A percentile compares a stretch with the other conserved stretches of the same genome.
Conservation (phyloP, 2,329 filamentous ascomycete species). For the Fusarium begoniae region DNA sequence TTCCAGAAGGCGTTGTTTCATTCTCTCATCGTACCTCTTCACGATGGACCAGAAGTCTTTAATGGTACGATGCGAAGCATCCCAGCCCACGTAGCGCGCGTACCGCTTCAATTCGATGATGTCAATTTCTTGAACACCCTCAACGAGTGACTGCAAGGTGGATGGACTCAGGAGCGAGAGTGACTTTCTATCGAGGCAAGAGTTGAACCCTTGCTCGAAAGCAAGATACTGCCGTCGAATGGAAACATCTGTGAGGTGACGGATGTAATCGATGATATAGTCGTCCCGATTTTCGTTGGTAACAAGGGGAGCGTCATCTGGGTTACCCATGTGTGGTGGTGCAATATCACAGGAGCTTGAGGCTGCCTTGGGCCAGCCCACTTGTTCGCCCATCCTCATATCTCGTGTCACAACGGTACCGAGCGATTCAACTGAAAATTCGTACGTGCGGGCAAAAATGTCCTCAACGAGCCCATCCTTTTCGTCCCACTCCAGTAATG, state of each 20-base stretch:
- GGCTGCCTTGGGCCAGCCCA: slow-evolving; percentile 64
- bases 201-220: slow-evolving; percentile 82
- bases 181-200: slow-evolving; percentile 75
- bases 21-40: slow-evolving; percentile 69
- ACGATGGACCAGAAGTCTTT: slow-evolving; percentile 87
- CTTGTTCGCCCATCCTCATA: slow-evolving; percentile 57
- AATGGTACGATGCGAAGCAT: slow-evolving; percentile 73
- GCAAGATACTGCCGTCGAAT: slow-evolving; percentile 80
- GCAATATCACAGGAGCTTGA: slow-evolving; percentile 30
- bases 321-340: slow-evolving; percentile 43
- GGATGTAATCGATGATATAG: slow-evolving; percentile 86
- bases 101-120: slow-evolving; percentile 75
- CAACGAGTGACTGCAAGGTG: slow-evolving; percentile 79
- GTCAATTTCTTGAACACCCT: slow-evolving; percentile 85
- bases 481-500: slow-evolving; percentile 79
- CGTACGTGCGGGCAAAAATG: slow-evolving; percentile 84
- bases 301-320: slow-evolving; percentile 73
- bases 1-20: slow-evolving; percentile 82
- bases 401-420: slow-evolving; percentile 65
- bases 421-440: slow-evolving; percentile 75
- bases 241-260: slow-evolving; percentile 82
- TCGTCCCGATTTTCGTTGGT: slow-evolving; percentile 80
- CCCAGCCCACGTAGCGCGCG: slow-evolving; percentile 84
- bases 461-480: slow-evolving; percentile 80
- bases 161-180: slow-evolving; percentile 76